Conservation (phyloP, 1,139 yeast species). For the Yamadazyma jaroonii region DNA sequence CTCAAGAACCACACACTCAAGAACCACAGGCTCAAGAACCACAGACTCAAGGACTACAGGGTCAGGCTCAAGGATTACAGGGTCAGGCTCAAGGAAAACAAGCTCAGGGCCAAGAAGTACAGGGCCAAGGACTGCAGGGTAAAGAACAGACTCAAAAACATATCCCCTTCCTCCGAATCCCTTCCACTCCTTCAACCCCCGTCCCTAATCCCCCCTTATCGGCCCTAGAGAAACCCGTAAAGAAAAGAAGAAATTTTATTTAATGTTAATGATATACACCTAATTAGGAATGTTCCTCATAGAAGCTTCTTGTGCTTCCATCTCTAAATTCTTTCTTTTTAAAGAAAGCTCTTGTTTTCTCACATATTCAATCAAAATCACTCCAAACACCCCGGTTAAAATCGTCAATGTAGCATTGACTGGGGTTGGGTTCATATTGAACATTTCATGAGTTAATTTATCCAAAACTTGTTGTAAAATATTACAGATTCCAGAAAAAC, state of each 20-base stretch:
- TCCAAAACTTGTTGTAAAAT: conserved; percentile 71
- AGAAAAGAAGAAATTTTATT: conserved; percentile 6
- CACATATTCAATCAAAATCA: conserved; percentile 50
- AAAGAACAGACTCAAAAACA: no score
- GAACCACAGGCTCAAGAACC: no score
- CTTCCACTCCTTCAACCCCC: no score
- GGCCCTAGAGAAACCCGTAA: conserved; percentile 2
- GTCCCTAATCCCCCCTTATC: not conserved
- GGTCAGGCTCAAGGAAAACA: conserved; percentile 1
- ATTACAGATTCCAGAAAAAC: conserved; percentile 76
- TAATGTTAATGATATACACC: conserved; percentile 4
- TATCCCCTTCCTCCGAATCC: no score
- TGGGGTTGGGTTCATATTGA: conserved; percentile 76
- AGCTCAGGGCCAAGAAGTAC: not conserved
- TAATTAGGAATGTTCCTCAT: conserved; percentile 46
- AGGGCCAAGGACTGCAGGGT: not conserved
- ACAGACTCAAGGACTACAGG: no score
- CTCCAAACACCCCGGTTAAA: conserved; percentile 55
- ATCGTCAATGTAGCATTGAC: conserved; percentile 56
- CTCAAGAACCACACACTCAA: no score
- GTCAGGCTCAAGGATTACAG: not conserved
- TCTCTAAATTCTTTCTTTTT: conserved; percentile 52
- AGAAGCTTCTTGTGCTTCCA: conserved; percentile 62
- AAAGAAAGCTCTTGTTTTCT: conserved; percentile 49
- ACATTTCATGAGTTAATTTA: conserved; percentile 60